Base-by-base conservation (phyloP, 805 yeast species). In the Komagataella phaffii region DNA sequence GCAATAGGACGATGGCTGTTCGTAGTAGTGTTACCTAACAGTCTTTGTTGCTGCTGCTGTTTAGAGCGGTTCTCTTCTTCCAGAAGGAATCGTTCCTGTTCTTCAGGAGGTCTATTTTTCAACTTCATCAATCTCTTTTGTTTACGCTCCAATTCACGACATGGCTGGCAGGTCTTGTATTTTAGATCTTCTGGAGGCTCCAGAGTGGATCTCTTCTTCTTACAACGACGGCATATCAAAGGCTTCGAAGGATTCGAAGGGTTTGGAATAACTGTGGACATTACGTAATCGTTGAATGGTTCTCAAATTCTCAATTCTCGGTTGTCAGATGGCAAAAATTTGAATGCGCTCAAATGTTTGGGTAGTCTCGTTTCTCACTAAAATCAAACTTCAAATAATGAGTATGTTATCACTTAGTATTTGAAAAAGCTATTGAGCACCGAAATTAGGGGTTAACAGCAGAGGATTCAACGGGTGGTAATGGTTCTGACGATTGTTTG, bases 151-250 rank as follows among this genome's bases (percentile, higher is more conserved):
- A 77, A 73, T 60, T 76, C 74, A 53, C 82, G 70, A 59, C 82
- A 77, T 55, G 78, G 76, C 59, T 77, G 79, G 63, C 82, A 77
- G 3, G 82, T 77, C 55, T 76, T 77, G 60, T 76, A 77, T 58
- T 75, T 79, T 56, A 72, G 67, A 45, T 77, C 80, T 55, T 76
- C 80, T 1, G 78, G 75, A 21, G 77, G 77, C 61, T 77, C 82
- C 54, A 76, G 76, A 54, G 72, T 74, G 56, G 75, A 69, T 64
- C 82, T 69, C 70, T 75, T 73, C 50, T 80, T 64, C 59, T 77
- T 77, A 64, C 82, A 77, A 58, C 82, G 75, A 60, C 82, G 79
- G 59, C 82, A 77, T 2, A 68, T 12, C 19, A 30, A 23, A 40
- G 24, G 40, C 10, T 48, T n/a, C 14, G 23, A 21, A 18, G 24